Evolutionary conservation across 768 basidiomycete species (phyloP), one percentile per base, ranked within the genome.

Genomic region (Pisolithus sp.): DNA sequence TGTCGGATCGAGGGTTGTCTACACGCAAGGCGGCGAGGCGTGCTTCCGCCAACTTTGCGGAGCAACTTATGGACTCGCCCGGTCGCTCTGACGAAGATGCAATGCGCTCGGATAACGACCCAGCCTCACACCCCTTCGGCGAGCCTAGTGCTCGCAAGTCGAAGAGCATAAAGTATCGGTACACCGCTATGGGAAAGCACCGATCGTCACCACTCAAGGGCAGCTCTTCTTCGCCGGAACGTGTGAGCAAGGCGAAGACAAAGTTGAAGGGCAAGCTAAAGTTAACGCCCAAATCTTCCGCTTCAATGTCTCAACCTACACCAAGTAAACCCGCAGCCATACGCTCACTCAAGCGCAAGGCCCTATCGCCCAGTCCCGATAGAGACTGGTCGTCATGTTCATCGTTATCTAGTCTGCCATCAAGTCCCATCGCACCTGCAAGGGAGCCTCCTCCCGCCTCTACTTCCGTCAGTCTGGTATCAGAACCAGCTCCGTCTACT

Each of bases 1-100:
- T 59, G 34, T 55, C 52, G 1, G 61, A 52, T 9, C 52, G 36
- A 7, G 48, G 60, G 15, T 34, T 62, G 8, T 67, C 70, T 7
- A 49, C 57, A 28, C 72, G 73, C 7, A 64, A 61, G 23, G 70
- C 73, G 3, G 72, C 71, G 0, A 48, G 60, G 45, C 62, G 57
- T 20, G 73, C 74, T 42, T 50, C 58, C 2, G 65, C 59, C 4
- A 62, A 55, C 49, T 62, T 76, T 53, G 58, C 64, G 42, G 63
- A 58, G 9, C 72, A 74, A 40, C 62, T 67, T 34, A 59, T 57
- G 17, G 56, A 65, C 60, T 60, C 63, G 18, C 50, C 63, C 37
- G 51, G 50, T 47, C 55, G 53, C 42, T 58, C 67, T 20, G 67
- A 69, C 20, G 53, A 37, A 26, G 67, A 59, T 17, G 43, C 44